phyloP scores from a whole-genome alignment of 495 filamentous ascomycete species.

The Aspergillus bertholletiae region DNA sequence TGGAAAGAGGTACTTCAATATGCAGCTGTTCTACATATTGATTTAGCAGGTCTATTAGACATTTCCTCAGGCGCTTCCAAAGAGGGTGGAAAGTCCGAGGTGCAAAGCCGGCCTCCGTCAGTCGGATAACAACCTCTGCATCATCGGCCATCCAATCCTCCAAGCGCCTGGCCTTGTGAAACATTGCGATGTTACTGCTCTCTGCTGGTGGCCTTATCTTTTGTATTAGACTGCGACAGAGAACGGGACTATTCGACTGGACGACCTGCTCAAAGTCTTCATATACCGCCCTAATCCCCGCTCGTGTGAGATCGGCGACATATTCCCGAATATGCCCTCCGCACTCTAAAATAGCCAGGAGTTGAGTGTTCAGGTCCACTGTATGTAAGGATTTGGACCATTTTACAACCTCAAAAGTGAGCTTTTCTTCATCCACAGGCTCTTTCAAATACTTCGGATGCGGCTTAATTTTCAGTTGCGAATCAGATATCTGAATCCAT shows the following conservation, averaged over 20 bases:
- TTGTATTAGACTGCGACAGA: slow-evolving; percentile 36
- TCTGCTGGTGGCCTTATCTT: slow-evolving; percentile 30
- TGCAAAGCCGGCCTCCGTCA: slow-evolving; percentile 58
- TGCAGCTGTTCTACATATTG: slow-evolving; percentile 59
- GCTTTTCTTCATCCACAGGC: slow-evolving; percentile 39
- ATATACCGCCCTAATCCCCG: slow-evolving; percentile 47
- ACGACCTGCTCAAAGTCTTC: slow-evolving; percentile 58
- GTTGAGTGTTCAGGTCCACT: slow-evolving; percentile 69
- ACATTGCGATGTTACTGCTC: slow-evolving; percentile 14
- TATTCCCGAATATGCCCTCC: slow-evolving; percentile 55
- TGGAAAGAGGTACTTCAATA: slow-evolving; percentile 70
- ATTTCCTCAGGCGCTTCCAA: slow-evolving; percentile 49
- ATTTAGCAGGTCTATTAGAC: slow-evolving; percentile 53
- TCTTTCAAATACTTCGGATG: slow-evolving; percentile 45
- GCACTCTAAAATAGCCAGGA: slow-evolving; percentile 73
- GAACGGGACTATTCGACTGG: slow-evolving; percentile 29
- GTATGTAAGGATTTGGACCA: slow-evolving; percentile 59
- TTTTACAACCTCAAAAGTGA: slow-evolving; percentile 72
- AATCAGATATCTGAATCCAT: slow-evolving; percentile 78
- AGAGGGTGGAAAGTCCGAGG: slow-evolving; percentile 58
- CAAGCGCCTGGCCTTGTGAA: slow-evolving; percentile 23
- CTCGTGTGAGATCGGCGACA: slow-evolving; percentile 56
- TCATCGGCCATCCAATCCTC: slow-evolving; percentile 35
- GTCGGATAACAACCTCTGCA: slow-evolving; percentile 34
- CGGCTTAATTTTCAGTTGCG: slow-evolving; percentile 75